These are phyloP conservation scores for Yamadazyma buinensis DNA, from an alignment of 1,139 yeast genomes.

Conservation along the genomic window DNA sequence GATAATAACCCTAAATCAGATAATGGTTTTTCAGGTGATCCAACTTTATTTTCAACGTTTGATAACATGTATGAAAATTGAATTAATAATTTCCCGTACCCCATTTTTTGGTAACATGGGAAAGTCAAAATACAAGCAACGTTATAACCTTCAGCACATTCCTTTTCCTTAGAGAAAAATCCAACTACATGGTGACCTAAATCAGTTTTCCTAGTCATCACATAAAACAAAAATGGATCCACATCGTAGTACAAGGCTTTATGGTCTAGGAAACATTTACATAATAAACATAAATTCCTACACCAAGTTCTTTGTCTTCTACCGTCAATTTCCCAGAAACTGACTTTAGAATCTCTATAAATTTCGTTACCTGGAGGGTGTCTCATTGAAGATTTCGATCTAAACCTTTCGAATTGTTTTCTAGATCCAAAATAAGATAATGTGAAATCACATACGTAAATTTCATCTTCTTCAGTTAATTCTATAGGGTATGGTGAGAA, in stretches of 20 bases:
- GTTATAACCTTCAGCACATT: constrained; percentile 91
- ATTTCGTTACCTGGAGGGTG: constrained; percentile 99
- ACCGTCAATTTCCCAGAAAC: constrained; percentile 94
- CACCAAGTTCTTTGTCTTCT: constrained; percentile 96
- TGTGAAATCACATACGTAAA: constrained; percentile 90
- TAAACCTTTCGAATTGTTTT: constrained; percentile 88
- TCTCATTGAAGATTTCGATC: constrained; percentile 77
- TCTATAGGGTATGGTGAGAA: constrained; percentile 97
- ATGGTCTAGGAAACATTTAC: constrained; percentile 89
- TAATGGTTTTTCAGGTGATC: constrained; percentile 96
- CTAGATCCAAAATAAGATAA: constrained; percentile 82
- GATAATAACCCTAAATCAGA: constrained; percentile 91
- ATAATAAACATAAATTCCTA: constrained; percentile 82
- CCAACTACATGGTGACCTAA: constrained; percentile 95
- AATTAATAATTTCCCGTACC: constrained; percentile 86
- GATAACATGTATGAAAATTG: constrained; percentile 92
- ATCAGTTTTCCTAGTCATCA: constrained; percentile 88
- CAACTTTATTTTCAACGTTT: constrained; percentile 80
- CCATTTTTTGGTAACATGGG: constrained; percentile 95
- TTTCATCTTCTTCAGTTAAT: constrained; percentile 82
- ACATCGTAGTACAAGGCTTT: constrained; percentile 95
- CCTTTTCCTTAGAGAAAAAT: constrained; percentile 93
- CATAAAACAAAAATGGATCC: constrained; percentile 91
- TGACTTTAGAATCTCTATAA: constrained; percentile 75
- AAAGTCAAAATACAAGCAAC: constrained; percentile 94